phyloP scores from a whole-genome alignment of 179 eudicot species.

The Dionaea muscipula region DNA sequence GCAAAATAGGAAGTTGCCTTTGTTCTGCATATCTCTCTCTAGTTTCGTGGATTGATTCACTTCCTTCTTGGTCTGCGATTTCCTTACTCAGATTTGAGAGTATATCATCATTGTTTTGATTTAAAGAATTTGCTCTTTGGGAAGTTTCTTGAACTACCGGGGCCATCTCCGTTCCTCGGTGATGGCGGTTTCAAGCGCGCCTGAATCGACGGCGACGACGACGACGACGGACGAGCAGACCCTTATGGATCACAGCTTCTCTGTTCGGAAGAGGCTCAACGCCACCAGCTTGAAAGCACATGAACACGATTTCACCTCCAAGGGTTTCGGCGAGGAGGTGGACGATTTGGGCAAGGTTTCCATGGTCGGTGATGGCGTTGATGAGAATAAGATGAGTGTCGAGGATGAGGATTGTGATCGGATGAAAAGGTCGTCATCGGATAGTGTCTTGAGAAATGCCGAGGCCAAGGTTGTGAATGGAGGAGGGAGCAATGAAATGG shows the following conservation, averaged over 20 bases:
- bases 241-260: constrained; percentile 1
- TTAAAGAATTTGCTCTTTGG: too few species aligned
- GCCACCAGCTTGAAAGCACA: constrained; percentile 6
- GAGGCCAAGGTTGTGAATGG: constrained; percentile 17
- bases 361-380: constrained; percentile 7
- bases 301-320: constrained; percentile 15
- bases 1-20: too few species aligned
- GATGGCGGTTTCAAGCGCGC: constrained; percentile 38
- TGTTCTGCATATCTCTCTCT: too few species aligned
- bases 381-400: constrained; percentile 16
- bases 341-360: constrained; percentile 18
- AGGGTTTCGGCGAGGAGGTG: too few species aligned
- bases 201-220: constrained; percentile 23
- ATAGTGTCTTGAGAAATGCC: constrained; percentile 9
- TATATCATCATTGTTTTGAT: too few species aligned
- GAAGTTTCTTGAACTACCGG: too few species aligned
- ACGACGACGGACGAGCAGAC: constrained; percentile 15
- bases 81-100: too few species aligned
- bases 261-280: constrained; percentile 21
- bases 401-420: constrained; percentile 14
- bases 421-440: constrained; percentile 19
- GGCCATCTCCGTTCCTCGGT: neutral
- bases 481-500: constrained; percentile 7
- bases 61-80: too few species aligned
- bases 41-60: too few species aligned